phyloP scores from a whole-genome alignment of 1,284 basidiomycete genomes.

The Cryptococcus sp. region DNA sequence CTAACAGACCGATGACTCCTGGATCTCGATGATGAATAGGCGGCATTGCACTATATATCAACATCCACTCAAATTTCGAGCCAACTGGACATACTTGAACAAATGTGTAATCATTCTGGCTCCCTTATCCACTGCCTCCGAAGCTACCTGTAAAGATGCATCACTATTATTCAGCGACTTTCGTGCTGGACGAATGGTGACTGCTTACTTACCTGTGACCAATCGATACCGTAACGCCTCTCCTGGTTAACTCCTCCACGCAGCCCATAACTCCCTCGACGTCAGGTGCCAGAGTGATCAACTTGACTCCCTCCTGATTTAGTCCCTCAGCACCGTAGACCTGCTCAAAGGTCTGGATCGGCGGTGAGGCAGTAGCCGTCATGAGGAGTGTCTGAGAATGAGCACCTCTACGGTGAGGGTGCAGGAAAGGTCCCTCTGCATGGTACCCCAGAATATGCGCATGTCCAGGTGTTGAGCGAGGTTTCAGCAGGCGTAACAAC shows the following conservation, averaged over 20 bases:
- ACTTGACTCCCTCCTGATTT: conserved; percentile 16
- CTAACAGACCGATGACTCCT: conserved; percentile 75
- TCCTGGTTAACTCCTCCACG: conserved; percentile 58
- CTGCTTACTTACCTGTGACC: conserved; percentile 67
- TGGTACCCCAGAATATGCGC: conserved; percentile 81
- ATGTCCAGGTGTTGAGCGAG: conserved; percentile 17
- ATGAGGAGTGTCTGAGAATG: conserved; percentile 68
- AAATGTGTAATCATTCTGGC: conserved; percentile 83
- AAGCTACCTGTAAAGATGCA: conserved; percentile 35
- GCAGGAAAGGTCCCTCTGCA: conserved; percentile 80
- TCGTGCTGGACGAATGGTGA: not conserved
- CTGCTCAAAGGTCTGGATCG: conserved; percentile 57
- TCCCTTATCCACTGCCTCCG: conserved; percentile 39
- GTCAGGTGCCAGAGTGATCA: conserved; percentile 58
- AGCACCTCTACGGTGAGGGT: conserved; percentile 65
- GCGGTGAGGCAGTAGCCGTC: conserved; percentile 49
- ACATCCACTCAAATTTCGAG: no score
- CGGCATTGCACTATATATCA: conserved; percentile 33
- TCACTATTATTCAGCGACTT: conserved; percentile 13
- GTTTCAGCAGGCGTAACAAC: conserved; percentile 52
- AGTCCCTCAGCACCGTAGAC: conserved; percentile 61
- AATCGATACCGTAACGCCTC: conserved; percentile 73
- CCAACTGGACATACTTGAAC: conserved; percentile 67
- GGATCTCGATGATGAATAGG: conserved; percentile 44
- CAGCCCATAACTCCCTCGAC: conserved; percentile 71